phyloP scores from a whole-genome alignment of 2,329 filamentous ascomycete genomes.

The Fusarium globosum region DNA sequence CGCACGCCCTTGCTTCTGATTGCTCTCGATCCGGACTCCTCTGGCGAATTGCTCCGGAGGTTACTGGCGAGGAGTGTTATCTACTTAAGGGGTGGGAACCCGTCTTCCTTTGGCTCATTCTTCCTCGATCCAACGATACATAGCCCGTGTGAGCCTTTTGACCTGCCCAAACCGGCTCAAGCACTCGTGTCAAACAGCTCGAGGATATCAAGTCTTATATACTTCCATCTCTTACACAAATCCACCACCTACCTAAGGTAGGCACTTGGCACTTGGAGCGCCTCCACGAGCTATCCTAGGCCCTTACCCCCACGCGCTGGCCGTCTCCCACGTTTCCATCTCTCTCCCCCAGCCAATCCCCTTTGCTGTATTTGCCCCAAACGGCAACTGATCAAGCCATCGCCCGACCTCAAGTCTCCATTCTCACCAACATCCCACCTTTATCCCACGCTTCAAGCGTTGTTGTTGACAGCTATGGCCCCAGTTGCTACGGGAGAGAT shows the following conservation, averaged over 20 bases:
- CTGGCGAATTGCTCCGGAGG: slow-evolving; percentile 25
- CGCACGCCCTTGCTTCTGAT: slow-evolving; percentile 37
- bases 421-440: slow-evolving; percentile 53
- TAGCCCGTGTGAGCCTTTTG: slow-evolving; percentile 10
- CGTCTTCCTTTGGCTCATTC: slow-evolving; percentile 28
- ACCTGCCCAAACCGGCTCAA: slow-evolving; percentile 22
- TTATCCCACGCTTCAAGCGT: slow-evolving; percentile 70
- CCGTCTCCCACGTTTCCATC: slow-evolving; percentile 42
- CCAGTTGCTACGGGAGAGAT: slow-evolving; percentile 60
- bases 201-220: slow-evolving; percentile 23
- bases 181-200: slow-evolving; percentile 25
- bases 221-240: slow-evolving; percentile 25
- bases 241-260: slow-evolving; percentile 1
- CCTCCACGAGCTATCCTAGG: slow-evolving; percentile 42
- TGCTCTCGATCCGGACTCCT: slow-evolving; percentile 31
- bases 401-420: slow-evolving; percentile 41
- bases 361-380: slow-evolving; percentile 41
- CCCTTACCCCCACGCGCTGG: slow-evolving; percentile 43
- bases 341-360: slow-evolving; percentile 46
- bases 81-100: slow-evolving; percentile 47
- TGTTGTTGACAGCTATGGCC: slow-evolving; percentile 55
- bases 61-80: slow-evolving; percentile 33
- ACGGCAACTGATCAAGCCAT: slow-evolving; percentile 49
- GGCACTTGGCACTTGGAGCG: slow-evolving; percentile 39
- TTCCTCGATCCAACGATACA: slow-evolving; percentile 26